Evolutionary conservation across 257 asterid species (phyloP).

Genomic region (Jaltomata sinuosa): DNA sequence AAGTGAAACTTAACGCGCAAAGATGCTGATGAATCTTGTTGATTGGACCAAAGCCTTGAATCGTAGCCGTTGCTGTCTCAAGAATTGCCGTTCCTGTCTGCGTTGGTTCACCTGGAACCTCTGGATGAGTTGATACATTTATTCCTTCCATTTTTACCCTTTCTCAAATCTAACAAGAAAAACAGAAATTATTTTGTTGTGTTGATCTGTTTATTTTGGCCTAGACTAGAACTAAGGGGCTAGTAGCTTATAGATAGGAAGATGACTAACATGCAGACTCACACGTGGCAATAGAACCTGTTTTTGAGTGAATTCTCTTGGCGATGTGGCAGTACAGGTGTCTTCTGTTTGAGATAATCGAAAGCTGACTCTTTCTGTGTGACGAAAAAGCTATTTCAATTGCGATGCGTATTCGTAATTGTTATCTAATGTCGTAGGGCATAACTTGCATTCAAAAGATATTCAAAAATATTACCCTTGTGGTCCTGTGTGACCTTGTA

Average conservation of each 20-base stretch:
- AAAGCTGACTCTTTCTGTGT: no score
- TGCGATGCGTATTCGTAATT: no score
- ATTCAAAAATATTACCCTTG: no score
- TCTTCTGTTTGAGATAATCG: background rate
- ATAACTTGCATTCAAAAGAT: no score
- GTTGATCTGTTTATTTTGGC: no score
- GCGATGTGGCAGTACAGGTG: conserved; percentile 8
- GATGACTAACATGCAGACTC: conserved; percentile 16
- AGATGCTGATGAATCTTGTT: conserved; percentile 93
- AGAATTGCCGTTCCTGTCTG: conserved; percentile 49
- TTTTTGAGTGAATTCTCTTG: no score
- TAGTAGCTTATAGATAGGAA: background rate
- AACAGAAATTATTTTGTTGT: background rate
- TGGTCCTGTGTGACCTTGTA: no score
- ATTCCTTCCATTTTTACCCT: conserved; percentile 40
- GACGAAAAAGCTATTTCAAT: no score
- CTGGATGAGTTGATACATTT: conserved; percentile 36
- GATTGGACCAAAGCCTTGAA: conserved; percentile 75
- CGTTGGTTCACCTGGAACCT: conserved; percentile 76
- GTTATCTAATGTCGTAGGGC: no score
- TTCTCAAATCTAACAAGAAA: no score
- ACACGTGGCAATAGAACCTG: conserved; percentile 28
- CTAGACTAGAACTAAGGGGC: background rate
- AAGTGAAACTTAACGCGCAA: conserved; percentile 56
- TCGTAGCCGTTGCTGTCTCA: conserved; percentile 69